Conservation (phyloP, 306 rosid genomes). For the Malus sieversii region DNA sequence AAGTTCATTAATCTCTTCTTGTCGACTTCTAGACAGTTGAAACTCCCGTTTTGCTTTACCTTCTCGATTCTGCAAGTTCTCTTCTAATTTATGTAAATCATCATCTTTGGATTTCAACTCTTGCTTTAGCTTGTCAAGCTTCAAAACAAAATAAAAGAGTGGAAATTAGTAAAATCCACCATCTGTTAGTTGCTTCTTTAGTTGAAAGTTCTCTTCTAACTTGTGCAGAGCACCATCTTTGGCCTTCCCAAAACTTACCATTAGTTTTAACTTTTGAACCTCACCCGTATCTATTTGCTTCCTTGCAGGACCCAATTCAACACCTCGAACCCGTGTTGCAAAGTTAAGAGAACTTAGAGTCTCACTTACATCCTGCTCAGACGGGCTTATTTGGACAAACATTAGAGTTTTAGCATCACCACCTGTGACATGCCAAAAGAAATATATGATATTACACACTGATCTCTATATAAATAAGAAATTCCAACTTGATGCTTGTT, state of each 20-base stretch:
- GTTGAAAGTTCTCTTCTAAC: not conserved
- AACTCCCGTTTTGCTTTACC: not conserved
- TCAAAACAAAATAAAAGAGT: not conserved
- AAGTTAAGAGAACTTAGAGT: slow-evolving; percentile 14
- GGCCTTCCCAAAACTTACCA: slow-evolving; percentile 1
- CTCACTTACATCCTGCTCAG: slow-evolving; percentile 17
- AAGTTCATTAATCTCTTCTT: slow-evolving; percentile 7
- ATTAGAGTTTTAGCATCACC: slow-evolving; percentile 25
- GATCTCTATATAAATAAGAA: not conserved
- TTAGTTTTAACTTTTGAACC: slow-evolving; percentile 4
- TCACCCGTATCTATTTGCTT: slow-evolving; percentile 14
- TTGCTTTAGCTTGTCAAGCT: slow-evolving; percentile 14
- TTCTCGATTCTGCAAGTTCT: slow-evolving; percentile 4
- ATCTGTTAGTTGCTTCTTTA: not conserved
- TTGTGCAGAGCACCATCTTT: not conserved
- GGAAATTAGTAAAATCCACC: not conserved
- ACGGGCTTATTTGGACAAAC: slow-evolving; percentile 24
- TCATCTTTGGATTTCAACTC: slow-evolving; percentile 14
- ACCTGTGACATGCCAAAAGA: slow-evolving; percentile 2
- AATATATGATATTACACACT: not conserved
- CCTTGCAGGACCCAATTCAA: slow-evolving; percentile 17
- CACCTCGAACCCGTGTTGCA: slow-evolving; percentile 13
- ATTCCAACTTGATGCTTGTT: not conserved
- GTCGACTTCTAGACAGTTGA: slow-evolving; percentile 11
- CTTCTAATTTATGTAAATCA: slow-evolving; percentile 7